Base-by-base conservation (phyloP, 2,329 filamentous ascomycete genomes). In the Parasarocladium wereldwijsianum region DNA sequence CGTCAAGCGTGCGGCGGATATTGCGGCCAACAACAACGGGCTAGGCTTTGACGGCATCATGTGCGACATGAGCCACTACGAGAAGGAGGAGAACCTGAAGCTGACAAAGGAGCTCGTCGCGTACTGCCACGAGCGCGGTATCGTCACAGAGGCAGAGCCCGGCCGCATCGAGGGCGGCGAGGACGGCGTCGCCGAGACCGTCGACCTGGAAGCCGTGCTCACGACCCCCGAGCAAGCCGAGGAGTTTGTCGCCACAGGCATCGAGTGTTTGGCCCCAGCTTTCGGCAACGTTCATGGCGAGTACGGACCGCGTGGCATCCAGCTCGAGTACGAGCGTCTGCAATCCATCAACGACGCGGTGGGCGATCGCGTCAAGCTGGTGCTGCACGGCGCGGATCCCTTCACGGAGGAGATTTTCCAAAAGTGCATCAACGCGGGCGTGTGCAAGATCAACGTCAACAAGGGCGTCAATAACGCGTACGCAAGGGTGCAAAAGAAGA, bases 11-110 rank as follows among this genome's bases (percentile, higher is more conserved):
- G 71, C 70, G 0, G 70, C 70, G 0, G 57, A 64, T 34, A 53
- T 58, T n/a, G 19, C 28, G 6, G 28, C 23, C 14, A n/a, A n/a
- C n/a, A n/a, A n/a, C n/a, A n/a, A n/a, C n/a, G n/a, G n/a, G n/a
- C n/a, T n/a, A n/a, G 28, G 19, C 0, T 81, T 81, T 38, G 77
- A 82, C 45, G 65, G 60, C 32, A 79, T 83, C 47, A 82, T 84
- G 77, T 70, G 82, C 0, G 78, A 83, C 50, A 83, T 83, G 76
- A 70, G 62, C 34, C 76, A 81, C 44, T 72, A 76, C 43, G 72
- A 76, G 39, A 74, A 73, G 39, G 73, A 64, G 32, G 75, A 81
- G 52, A 83, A 82, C 43, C 54, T 83, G 73, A 29, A 29, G 4
- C 15, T 24, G 21, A 54, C 38, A 1, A 37, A 33, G 35, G 35